Evolutionary conservation across 1,139 yeast genomes (phyloP), one percentile per base, ranked within the genome.

Genomic region (Suhomyces chickasaworum): DNA sequence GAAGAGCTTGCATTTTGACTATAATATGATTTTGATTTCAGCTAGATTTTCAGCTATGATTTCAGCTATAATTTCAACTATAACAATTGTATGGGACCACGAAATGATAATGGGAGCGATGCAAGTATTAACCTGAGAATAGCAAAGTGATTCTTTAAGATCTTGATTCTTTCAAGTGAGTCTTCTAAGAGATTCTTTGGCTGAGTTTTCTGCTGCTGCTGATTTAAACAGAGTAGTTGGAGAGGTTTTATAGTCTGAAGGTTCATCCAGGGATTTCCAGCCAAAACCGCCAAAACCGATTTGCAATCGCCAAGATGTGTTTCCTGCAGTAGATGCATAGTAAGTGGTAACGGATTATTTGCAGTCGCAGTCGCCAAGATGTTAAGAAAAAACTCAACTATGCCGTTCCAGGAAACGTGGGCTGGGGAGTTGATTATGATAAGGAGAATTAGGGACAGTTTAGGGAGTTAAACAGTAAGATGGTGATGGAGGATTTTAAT

Each of bases 1-100:
- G 81, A 52, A 80, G 70, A 47, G 69, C 69, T 25, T 52, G 51
- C 59, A 56, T 58, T 34, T 32, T 39, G 18, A 20, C n/a, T n/a
- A n/a, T n/a, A n/a, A n/a, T n/a, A n/a, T n/a, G n/a, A n/a, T n/a
- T n/a, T n/a, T n/a, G n/a, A n/a, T n/a, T n/a, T n/a, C n/a, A n/a
- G n/a, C n/a, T n/a, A n/a, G n/a, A n/a, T n/a, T n/a, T n/a, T n/a
- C n/a, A n/a, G n/a, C n/a, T n/a, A n/a, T n/a, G n/a, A n/a, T n/a
- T n/a, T n/a, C n/a, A n/a, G n/a, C n/a, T n/a, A n/a, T n/a, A n/a
- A n/a, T n/a, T n/a, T n/a, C n/a, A n/a, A n/a, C n/a, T n/a, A n/a
- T n/a, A n/a, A n/a, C n/a, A n/a, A n/a, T n/a, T n/a, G n/a, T n/a
- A n/a, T n/a, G n/a, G n/a, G n/a, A n/a, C n/a, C n/a, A n/a, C n/a